Evolutionary conservation across 2,329 filamentous ascomycete genomes (phyloP), one percentile per base, ranked within the genome.

Genomic region (Cladophialophora immunda): DNA sequence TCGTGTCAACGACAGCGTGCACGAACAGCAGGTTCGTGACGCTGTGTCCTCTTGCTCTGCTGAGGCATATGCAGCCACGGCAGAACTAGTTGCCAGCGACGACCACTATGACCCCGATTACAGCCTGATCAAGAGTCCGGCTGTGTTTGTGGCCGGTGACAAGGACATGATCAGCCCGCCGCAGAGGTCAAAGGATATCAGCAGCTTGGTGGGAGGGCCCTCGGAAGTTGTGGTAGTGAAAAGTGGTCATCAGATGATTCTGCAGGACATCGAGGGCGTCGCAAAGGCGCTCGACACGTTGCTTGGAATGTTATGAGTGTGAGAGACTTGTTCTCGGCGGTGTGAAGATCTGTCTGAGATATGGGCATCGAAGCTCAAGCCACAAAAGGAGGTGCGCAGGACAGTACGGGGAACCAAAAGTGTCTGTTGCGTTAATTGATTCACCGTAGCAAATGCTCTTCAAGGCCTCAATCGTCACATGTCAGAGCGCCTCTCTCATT

Each of bases 41-140:
- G 76, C 74, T n/a, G 76, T 78, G 7, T 73, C 71, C 4, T 73
- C 71, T 1, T 77, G 74, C n/a, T 68, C 74, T 22, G 66, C 74
- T 0, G 76, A 78, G 45, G 75, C 71, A 0, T 79, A 78, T 58
- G 76, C 77, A 2, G 71, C 70, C 15, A 78, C 76, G 2, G 76
- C 73, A 41, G 76, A 77, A 60, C 72, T 73, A 9, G 63, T 75
- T 9, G 75, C 76, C n/a, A 73, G 73, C 19, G 67, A 68, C 6
- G 59, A 62, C 11, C 77, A 78, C 62, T 62, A 69, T 25, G 77
- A 79, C 58, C 77, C 77, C 0, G 73, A 77, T 47, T 78, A 78
- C 59, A 30, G 67, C 13, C 64, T 64, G 11, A 78, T 78, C 62
- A 71, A 58, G 32, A 76, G 75, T 45, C 76, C 76, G 1, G 60